Evolutionary conservation across 345 rosid species (phyloP), one percentile per base, ranked within the genome.

Genomic region (Gossypium raimondii): DNA sequence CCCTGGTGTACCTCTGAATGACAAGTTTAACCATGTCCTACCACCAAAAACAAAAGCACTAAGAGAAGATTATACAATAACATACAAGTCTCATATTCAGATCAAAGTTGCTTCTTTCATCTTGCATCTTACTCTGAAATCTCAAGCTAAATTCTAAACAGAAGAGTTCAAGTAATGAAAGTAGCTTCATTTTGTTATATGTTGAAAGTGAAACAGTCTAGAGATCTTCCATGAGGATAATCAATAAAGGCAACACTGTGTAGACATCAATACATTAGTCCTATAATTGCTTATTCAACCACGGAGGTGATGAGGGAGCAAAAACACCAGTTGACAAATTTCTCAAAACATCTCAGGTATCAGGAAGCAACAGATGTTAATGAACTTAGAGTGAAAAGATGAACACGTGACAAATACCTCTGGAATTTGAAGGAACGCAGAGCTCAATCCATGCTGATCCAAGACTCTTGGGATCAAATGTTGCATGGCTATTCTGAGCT

Each of bases 381-480:
- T 16, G 11, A 51, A 50, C 24, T 27, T 69, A 25, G 59, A 16
- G 45, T 68, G 58, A n/a, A 14, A 61, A 47, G 13, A 48, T 44
- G 55, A 14, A 34, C 0, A 13, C 4, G 18, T 17, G 58, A 25
- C 24, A 27, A 67, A 74, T 87, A 94, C 98, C 99, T 93, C 99
- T 3, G 97, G 97, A 70, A 95, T 91, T 86, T 89, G 91, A 86
- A 95, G 97, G 86, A 87, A 90, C 60, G 88, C 97, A 16, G 91
- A 81, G 71, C 83, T 84, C 86, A 95, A 79, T 38, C 99, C 99
- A 81, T 95, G 98, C 83, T 93, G 97, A 79, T 90, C 97, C 78
- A 95, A 83, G 74, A 95, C 99, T 80, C 98, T 85, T 78, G 99
- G 99, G 84, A 95, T 89, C 80, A 95, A 83, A 90, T 93, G 93